Evolutionary conservation across 2,329 filamentous ascomycete genomes (phyloP).

Genomic region (Niveomyces coronatus): DNA sequence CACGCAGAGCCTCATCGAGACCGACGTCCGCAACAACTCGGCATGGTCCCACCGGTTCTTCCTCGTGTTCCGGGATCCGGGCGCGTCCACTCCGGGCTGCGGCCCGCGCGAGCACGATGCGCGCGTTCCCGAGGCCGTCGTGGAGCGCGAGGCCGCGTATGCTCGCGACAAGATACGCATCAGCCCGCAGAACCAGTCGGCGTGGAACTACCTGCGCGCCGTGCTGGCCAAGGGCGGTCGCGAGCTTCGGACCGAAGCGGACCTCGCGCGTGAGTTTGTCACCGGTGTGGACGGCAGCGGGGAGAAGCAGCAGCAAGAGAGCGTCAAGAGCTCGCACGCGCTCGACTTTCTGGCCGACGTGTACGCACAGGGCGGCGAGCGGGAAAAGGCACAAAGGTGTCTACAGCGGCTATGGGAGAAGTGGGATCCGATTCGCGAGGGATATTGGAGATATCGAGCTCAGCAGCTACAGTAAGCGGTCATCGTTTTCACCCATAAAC

Average conservation of each 20-base stretch:
- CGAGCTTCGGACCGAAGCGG: conserved; percentile 31
- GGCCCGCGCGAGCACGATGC: conserved; percentile 43
- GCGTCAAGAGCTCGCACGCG: conserved; percentile 52
- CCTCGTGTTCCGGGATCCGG: conserved; percentile 64
- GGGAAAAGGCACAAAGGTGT: conserved; percentile 55
- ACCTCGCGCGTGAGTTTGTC: conserved; percentile 42
- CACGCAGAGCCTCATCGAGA: conserved; percentile 60
- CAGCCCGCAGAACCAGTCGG: conserved; percentile 86
- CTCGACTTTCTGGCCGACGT: conserved; percentile 65
- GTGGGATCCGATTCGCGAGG: conserved; percentile 84
- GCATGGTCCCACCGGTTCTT: conserved; percentile 98
- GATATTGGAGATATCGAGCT: conserved; percentile 71
- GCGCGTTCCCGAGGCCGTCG: conserved; percentile 47
- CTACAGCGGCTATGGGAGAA: conserved; percentile 66
- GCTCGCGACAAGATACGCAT: conserved; percentile 61
- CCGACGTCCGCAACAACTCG: conserved; percentile 89
- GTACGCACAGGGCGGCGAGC: conserved; percentile 45
- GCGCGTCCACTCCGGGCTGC: conserved; percentile 32
- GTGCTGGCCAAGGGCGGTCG: conserved; percentile 58
- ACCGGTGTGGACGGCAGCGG: conserved; percentile 36
- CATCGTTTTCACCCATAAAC: no score
- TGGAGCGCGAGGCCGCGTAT: conserved; percentile 68
- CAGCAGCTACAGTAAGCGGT: conserved; percentile 16
- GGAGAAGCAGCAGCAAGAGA: no score
- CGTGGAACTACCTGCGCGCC: conserved; percentile 86